Conservation (phyloP, 179 eudicot genomes). For the Pouteria campechiana region DNA sequence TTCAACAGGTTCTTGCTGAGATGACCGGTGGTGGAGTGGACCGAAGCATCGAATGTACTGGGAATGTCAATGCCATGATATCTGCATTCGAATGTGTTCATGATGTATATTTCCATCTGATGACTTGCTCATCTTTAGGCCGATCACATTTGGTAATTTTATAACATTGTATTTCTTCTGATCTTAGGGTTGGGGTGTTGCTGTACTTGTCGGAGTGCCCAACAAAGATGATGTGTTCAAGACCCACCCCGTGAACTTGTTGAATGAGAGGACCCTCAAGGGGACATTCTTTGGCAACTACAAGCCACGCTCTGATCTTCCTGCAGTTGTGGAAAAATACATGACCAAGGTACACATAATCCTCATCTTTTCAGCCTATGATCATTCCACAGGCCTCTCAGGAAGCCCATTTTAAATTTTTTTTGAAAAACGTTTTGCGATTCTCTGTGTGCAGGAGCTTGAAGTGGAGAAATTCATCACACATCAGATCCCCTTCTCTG, state of each 20-base stretch:
- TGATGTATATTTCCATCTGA: slow-evolving; percentile 36
- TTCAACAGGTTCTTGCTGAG: slow-evolving; percentile 54
- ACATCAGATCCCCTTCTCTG: slow-evolving; percentile 42
- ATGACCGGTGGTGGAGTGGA: slow-evolving; percentile 85
- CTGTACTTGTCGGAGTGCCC: slow-evolving; percentile 79
- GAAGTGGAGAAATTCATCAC: slow-evolving; percentile 71
- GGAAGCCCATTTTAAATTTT: too few species aligned
- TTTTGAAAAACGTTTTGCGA: too few species aligned
- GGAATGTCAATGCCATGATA: slow-evolving; percentile 61
- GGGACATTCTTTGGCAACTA: slow-evolving; percentile 87
- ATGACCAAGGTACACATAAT: slow-evolving; percentile 41
- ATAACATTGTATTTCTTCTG: too few species aligned
- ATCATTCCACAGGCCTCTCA: too few species aligned
- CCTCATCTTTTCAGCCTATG: not conserved
- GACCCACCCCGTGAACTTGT: slow-evolving; percentile 57
- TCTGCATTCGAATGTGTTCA: slow-evolving; percentile 88
- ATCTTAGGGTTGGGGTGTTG: slow-evolving; percentile 76
- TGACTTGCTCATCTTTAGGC: not conserved
- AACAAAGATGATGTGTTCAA: slow-evolving; percentile 57
- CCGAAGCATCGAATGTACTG: slow-evolving; percentile 66
- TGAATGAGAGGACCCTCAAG: slow-evolving; percentile 61
- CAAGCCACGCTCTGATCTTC: slow-evolving; percentile 65
- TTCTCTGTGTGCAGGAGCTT: slow-evolving; percentile 24
- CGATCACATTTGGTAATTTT: too few species aligned
- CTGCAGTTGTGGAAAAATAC: slow-evolving; percentile 61